A percentile compares a stretch with the other conserved stretches of the same genome.
phyloP scores from a whole-genome alignment of 768 basidiomycete genomes.

The Tulasnella sp. region DNA sequence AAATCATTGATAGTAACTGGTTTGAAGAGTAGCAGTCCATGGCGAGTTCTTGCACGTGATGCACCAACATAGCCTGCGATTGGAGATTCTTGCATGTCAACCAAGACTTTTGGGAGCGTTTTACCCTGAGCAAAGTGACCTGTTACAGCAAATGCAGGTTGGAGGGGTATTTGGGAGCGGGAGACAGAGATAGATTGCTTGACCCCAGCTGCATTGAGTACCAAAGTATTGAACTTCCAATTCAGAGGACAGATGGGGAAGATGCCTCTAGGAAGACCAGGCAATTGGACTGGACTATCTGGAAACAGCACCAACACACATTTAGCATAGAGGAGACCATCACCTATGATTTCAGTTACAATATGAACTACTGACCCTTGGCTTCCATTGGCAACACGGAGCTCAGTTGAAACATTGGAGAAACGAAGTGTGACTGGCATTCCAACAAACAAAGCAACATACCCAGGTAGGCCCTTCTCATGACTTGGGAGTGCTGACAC shows the following conservation, averaged over 20 bases:
- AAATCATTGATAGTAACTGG: not conserved
- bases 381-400: constrained; percentile 36
- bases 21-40: constrained; percentile 28
- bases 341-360: not conserved
- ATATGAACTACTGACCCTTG: constrained; percentile 33
- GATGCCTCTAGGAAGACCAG: constrained; percentile 28
- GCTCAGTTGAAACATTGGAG: constrained; percentile 35
- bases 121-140: constrained; percentile 38
- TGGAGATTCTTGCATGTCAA: constrained; percentile 31
- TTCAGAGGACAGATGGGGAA: constrained; percentile 30
- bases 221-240: constrained; percentile 20
- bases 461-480: constrained; percentile 34
- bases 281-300: constrained; percentile 29
- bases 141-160: constrained; percentile 37
- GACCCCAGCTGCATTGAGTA: not conserved
- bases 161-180: constrained; percentile 32
- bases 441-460: constrained; percentile 39
- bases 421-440: constrained; percentile 41
- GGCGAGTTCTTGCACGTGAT: constrained; percentile 31
- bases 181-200: not conserved
- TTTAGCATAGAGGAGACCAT: not conserved
- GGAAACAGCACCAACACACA: constrained; percentile 31
- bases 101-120: constrained; percentile 31
- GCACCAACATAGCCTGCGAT: constrained; percentile 37
- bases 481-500: not conserved